A percentile compares a stretch with the other conserved stretches of the same genome.
phyloP scores from a whole-genome alignment of 345 rosid species.

The Syzygium aromaticum region DNA sequence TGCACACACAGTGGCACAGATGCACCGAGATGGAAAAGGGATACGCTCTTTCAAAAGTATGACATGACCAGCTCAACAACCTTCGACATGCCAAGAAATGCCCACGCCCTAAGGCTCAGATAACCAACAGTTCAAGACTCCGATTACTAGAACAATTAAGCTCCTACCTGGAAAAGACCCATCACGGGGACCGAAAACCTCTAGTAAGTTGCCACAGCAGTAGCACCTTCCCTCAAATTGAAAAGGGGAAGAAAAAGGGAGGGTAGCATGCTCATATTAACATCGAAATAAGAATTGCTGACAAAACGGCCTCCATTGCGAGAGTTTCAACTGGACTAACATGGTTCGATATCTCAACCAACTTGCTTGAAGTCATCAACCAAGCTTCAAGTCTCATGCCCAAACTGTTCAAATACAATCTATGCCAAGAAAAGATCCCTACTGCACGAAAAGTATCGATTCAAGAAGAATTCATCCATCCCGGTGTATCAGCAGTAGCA shows the following conservation, averaged over 20 bases:
- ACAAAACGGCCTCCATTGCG: background rate
- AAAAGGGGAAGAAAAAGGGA: background rate
- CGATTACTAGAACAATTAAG: background rate
- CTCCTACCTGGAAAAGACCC: background rate
- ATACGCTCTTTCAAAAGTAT: background rate
- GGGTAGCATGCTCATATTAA: background rate
- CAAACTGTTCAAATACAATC: background rate
- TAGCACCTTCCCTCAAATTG: background rate
- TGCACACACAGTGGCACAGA: no score
- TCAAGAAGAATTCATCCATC: background rate
- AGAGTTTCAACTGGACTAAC: background rate
- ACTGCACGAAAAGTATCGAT: background rate
- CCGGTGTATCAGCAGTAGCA: no score
- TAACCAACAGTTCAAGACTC: background rate
- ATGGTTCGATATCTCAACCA: background rate
- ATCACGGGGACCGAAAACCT: background rate
- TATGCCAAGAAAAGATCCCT: background rate
- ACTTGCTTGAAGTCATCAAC: background rate
- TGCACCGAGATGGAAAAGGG: no score
- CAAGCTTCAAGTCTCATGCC: background rate
- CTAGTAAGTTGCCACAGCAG: background rate
- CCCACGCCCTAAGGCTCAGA: background rate
- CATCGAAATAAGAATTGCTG: no score
- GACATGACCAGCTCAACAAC: background rate
- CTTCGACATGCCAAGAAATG: background rate